Percentiles rank a stretch among this genome's conserved stretches.
Conservation (phyloP, 441 rosid species). For the Eutrema salsugineum region DNA sequence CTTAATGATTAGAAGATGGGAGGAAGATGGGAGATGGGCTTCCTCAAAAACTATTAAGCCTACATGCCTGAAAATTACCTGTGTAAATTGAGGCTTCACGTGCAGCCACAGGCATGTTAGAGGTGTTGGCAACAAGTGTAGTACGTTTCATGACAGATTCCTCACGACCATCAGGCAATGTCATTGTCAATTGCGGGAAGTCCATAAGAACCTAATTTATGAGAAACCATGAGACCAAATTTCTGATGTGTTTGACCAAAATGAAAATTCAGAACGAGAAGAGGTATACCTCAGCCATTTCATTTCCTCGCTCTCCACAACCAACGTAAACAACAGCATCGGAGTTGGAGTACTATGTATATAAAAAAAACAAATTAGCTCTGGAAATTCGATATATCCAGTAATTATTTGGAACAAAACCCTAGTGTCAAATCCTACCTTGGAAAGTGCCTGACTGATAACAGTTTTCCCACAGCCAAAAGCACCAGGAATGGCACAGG, state of each 20-base stretch:
- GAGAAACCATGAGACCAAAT: constrained; percentile 11
- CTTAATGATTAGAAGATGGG: neutral
- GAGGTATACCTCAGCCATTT: constrained; percentile 95
- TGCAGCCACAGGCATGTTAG: constrained; percentile 99
- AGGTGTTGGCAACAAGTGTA: constrained; percentile 98
- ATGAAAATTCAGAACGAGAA: constrained; percentile 11
- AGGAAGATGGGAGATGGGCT: constrained; percentile 3
- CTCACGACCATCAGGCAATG: constrained; percentile 99
- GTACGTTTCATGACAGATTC: constrained; percentile 99
- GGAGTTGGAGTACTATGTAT: constrained; percentile 90
- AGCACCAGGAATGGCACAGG: constrained; percentile 99
- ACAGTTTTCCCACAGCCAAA: constrained; percentile 99
- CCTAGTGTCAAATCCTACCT: constrained; percentile 43
- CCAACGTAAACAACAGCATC: constrained; percentile 99
- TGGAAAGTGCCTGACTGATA: constrained; percentile 99
- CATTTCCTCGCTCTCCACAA: constrained; percentile 99
- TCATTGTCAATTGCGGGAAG: constrained; percentile 99
- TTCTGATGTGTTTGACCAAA: neutral
- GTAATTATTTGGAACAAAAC: neutral
- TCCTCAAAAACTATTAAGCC: constrained; percentile 3
- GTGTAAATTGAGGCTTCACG: constrained; percentile 99
- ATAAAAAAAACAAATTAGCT: constrained; percentile 29
- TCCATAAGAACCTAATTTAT: constrained; percentile 92
- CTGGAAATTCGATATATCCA: neutral
- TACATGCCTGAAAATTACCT: constrained; percentile 40